These are phyloP conservation scores for Solanum chilense DNA, from an alignment of 257 asterid genomes.

Conservation along the genomic window DNA sequence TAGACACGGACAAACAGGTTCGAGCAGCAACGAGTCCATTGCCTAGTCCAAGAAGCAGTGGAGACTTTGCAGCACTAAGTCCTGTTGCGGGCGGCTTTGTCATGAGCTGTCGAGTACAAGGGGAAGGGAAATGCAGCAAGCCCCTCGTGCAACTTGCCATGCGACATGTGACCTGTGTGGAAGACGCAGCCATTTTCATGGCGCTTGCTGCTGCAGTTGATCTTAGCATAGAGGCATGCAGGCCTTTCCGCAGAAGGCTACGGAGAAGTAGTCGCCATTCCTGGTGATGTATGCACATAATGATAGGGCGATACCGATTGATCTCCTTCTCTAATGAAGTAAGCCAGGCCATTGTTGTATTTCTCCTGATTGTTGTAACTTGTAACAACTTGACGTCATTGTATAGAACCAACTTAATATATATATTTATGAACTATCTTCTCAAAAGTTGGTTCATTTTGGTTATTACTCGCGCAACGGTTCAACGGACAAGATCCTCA, in stretches of 20 bases:
- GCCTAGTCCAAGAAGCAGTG: constrained; percentile 85
- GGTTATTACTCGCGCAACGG: neutral
- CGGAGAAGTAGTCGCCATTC: constrained; percentile 54
- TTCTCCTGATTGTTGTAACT: constrained; percentile 1
- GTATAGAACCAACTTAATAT: neutral
- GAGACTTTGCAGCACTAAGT: constrained; percentile 54
- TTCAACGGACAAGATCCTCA: neutral
- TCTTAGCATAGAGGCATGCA: constrained; percentile 85
- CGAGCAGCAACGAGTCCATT: constrained; percentile 39
- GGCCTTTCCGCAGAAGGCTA: constrained; percentile 63
- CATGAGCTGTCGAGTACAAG: constrained; percentile 81
- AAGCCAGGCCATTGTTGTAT: neutral
- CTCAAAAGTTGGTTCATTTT: neutral
- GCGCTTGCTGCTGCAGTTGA: constrained; percentile 95
- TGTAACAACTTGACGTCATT: neutral
- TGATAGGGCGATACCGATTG: neutral
- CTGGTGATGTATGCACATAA: constrained; percentile 28
- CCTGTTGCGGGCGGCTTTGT: constrained; percentile 73
- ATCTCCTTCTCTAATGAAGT: neutral
- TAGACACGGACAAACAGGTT: constrained; percentile 68
- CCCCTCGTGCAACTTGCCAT: constrained; percentile 82
- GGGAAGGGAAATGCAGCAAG: constrained; percentile 80
- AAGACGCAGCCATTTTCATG: constrained; percentile 96
- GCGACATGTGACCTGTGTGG: constrained; percentile 82
- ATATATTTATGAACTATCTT: neutral